Conservation (phyloP, 2,329 filamentous ascomycete species). For the Sporothrix protearum region DNA sequence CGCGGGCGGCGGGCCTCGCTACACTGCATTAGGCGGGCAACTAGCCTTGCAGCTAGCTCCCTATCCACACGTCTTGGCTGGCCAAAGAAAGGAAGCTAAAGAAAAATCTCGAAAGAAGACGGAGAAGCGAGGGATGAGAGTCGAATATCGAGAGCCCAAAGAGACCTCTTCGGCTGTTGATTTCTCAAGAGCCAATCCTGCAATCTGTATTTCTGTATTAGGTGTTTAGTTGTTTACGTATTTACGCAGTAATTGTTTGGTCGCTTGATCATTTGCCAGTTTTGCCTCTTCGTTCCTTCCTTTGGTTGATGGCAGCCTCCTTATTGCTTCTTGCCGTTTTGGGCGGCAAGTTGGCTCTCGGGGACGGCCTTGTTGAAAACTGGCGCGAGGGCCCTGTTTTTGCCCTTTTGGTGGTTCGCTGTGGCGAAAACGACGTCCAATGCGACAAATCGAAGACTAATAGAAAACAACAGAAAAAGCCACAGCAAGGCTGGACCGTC, state of each 20-base stretch:
- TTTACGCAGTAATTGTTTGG: not conserved
- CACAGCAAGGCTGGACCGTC: not conserved
- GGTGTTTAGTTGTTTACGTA: not conserved
- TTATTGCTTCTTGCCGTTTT: not conserved
- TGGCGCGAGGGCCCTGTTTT: slow-evolving; percentile 6
- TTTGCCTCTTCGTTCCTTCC: not conserved
- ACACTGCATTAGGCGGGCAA: not conserved
- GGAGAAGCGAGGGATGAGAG: no score
- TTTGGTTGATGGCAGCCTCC: not conserved
- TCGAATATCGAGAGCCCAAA: not conserved
- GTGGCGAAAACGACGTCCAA: not conserved
- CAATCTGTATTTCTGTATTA: not conserved
- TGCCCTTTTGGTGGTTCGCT: not conserved
- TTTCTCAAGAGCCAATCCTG: not conserved
- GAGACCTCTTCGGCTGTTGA: not conserved
- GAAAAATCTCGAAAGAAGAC: not conserved
- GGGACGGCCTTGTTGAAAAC: slow-evolving; percentile 16
- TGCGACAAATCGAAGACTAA: no score
- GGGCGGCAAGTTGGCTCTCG: not conserved
- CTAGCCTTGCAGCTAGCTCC: not conserved
- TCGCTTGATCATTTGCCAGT: not conserved
- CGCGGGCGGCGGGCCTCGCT: not conserved
- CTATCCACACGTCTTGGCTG: slow-evolving; percentile 1
- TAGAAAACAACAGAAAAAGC: not conserved
- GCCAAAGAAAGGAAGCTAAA: not conserved